A percentile compares a stretch with the other conserved stretches of the same genome.
Conservation (phyloP, 2,329 filamentous ascomycete species). For the Zymoseptoria brevis region DNA sequence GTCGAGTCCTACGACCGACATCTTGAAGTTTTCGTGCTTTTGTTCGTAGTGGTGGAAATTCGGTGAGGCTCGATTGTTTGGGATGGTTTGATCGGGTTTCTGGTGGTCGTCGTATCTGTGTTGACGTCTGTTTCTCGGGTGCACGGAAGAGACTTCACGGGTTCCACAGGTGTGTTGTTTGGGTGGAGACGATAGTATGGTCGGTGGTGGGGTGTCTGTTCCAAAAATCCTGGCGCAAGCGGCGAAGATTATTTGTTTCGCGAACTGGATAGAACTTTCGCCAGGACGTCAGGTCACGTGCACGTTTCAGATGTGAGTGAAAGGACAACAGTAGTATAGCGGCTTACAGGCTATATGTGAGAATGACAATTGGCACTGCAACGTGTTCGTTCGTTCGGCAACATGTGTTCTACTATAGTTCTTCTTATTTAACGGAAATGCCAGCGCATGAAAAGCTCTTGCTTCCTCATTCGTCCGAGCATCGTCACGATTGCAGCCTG, state of each 20-base stretch:
- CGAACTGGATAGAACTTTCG: not conserved
- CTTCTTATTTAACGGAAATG: not conserved
- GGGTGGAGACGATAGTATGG: not conserved
- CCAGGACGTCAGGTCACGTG: not conserved
- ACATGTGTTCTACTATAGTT: not conserved
- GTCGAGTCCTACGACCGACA: constrained; percentile 52
- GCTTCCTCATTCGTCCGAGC: not conserved
- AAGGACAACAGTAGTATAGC: not conserved
- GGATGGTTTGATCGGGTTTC: not conserved
- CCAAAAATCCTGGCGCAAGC: not conserved
- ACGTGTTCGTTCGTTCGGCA: not conserved
- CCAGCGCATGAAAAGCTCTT: not conserved
- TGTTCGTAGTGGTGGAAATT: not conserved
- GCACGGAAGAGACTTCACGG: not conserved
- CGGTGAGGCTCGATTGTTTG: not conserved
- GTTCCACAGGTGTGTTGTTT: not conserved
- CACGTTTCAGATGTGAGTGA: not conserved
- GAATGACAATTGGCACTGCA: not conserved
- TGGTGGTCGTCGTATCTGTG: not conserved
- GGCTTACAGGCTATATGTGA: not conserved
- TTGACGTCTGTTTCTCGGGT: not conserved
- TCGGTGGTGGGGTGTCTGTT: not conserved
- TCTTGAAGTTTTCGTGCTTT: not conserved
- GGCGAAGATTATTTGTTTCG: not conserved
- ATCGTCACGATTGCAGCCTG: no score